Evolutionary conservation across 768 basidiomycete genomes (phyloP).

Genomic region (Paxillus ammoniavirescens): DNA sequence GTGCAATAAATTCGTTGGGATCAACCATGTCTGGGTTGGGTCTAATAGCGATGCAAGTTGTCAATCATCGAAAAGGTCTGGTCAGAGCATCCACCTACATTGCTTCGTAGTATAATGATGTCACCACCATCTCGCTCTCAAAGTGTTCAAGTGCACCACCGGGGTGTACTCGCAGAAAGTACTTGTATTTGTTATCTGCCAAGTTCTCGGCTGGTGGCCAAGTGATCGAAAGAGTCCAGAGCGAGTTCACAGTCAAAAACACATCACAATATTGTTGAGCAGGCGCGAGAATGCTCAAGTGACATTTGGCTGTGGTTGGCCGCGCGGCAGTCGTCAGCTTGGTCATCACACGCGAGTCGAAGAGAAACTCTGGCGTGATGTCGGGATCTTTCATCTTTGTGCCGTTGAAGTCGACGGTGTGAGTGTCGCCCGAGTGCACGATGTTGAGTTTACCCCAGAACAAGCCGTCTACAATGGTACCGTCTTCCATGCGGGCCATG

Average conservation of each 20-base stretch:
- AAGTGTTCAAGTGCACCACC: conserved; percentile 88
- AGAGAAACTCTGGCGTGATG: conserved; percentile 63
- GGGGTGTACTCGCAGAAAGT: conserved; percentile 79
- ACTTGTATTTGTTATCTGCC: conserved; percentile 73
- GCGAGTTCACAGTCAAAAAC: conserved; percentile 62
- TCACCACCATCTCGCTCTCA: conserved; percentile 75
- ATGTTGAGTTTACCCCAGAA: conserved; percentile 90
- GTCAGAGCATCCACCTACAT: conserved; percentile 46
- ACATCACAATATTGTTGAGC: conserved; percentile 79
- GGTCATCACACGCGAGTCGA: conserved; percentile 75
- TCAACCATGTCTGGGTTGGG: conserved; percentile 78
- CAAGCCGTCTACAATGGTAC: conserved; percentile 77
- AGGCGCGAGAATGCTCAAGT: conserved; percentile 72
- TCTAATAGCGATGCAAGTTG: conserved; percentile 37
- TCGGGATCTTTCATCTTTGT: conserved; percentile 68
- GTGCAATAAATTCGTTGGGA: conserved; percentile 74
- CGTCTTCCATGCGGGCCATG: conserved; percentile 91
- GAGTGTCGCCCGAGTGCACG: conserved; percentile 72
- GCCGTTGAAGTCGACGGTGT: conserved; percentile 80
- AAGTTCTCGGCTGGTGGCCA: conserved; percentile 78
- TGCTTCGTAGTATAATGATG: conserved; percentile 84
- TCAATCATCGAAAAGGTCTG: neutral
- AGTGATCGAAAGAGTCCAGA: conserved; percentile 73
- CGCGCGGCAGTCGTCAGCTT: conserved; percentile 76
- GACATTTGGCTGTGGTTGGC: conserved; percentile 73